A percentile compares a stretch with the other conserved stretches of the same genome.
Evolutionary conservation across 345 rosid species (phyloP).

Genomic region (Gossypium herbaceum): DNA sequence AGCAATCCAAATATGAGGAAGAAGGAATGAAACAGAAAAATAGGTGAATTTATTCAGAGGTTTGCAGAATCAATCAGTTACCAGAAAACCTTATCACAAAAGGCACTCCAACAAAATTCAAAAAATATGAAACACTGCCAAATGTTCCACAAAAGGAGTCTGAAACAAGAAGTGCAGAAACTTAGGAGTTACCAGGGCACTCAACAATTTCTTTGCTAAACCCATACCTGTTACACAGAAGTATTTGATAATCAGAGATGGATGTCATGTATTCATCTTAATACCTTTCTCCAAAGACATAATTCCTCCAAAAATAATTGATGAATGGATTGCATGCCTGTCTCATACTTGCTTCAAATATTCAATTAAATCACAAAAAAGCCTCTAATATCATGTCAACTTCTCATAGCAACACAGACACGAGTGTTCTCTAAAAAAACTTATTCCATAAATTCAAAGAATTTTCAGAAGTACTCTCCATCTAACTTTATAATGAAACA

Average conservation of each 20-base stretch:
- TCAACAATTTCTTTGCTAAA: conserved; percentile 91
- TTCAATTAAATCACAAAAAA: not conserved
- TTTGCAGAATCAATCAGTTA: not conserved
- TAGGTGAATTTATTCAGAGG: not conserved
- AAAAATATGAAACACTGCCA: not conserved
- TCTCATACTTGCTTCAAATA: not conserved
- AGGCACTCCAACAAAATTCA: not conserved
- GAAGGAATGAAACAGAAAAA: not conserved
- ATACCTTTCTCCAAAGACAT: not conserved
- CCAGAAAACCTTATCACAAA: not conserved
- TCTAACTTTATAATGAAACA: not conserved
- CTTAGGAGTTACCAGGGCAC: conserved; percentile 57
- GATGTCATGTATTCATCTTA: not conserved
- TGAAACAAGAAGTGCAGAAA: conserved; percentile 2
- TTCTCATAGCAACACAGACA: not conserved
- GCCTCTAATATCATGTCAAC: not conserved
- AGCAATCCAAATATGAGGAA: not conserved
- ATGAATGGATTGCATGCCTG: not conserved
- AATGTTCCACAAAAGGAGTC: not conserved
- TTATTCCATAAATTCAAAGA: not conserved
- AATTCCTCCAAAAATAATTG: not conserved
- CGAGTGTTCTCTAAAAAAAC: not conserved
- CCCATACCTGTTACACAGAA: conserved; percentile 65
- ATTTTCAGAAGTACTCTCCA: not conserved
- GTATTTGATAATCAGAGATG: conserved; percentile 7